Base-by-base conservation (phyloP, 2,329 filamentous ascomycete genomes). In the Scytalidium sp. region DNA sequence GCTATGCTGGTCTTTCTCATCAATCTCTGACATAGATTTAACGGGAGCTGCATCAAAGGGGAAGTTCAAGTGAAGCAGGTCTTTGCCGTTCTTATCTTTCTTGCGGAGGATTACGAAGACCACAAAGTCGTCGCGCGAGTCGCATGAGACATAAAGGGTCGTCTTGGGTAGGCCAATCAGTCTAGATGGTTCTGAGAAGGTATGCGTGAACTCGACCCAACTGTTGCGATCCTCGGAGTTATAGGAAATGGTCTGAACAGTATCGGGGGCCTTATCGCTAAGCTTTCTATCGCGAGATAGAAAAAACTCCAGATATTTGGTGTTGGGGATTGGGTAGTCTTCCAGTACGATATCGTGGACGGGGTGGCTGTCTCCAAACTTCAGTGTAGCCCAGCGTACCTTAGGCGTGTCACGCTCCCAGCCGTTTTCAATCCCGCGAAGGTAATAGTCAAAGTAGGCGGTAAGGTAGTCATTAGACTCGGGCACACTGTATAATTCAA, bases 101-200 rank as follows among this genome's bases (percentile, higher is more conserved):
- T 79, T 79, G 6, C 72, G 64, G 3, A 78, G 47, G 8, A 72
- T 66, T 3, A 75, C 62, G 46, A 69, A 77, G 1, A 75, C 67
- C 20, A 63, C 67, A 51, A 78, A 67, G 50, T 77, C 75, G 45
- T 78, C 66, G 13, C 61, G 59, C 10, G 68, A 64, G 2, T 62
- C 57, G 49, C 66, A 71, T 1, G 70, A 73, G 62, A 78, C 70
- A 60, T 73, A 75, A 0, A 79, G 58, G 0, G 71, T 58, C 0
- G 73, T 71, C 55, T 77, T 78, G 8, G 75, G 67, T 0, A 74
- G 59, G 1, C 75, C 75, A n/a, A 75, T 68, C 1, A 79, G 56
- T 3, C 67, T 60, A 0, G 71, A 67, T 2, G 60, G 57, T 41
- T 71, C 57, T 2, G 57, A 19, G 50, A 78, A 77, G 0, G 61